These are phyloP conservation scores for Xylaria sp. DNA, from an alignment of 2,329 filamentous ascomycete species.

Conservation along the genomic window DNA sequence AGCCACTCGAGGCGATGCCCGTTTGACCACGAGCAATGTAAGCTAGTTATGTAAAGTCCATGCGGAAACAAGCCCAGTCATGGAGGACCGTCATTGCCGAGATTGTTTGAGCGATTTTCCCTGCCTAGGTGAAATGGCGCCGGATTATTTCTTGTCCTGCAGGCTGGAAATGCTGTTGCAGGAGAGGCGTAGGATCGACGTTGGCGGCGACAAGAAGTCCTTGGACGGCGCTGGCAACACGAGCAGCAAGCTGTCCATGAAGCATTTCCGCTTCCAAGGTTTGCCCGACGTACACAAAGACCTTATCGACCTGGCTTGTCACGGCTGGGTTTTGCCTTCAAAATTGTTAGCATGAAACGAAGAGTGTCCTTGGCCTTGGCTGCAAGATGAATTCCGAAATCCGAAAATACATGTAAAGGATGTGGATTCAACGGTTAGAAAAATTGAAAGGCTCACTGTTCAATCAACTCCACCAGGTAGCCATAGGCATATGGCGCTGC, in stretches of 20 bases:
- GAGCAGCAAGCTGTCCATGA: constrained; percentile 79
- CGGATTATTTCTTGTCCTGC: constrained; percentile 83
- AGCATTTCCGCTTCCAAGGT: constrained; percentile 91
- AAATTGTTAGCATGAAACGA: constrained; percentile 11
- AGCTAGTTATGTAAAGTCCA: constrained; percentile 4
- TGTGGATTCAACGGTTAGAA: background rate
- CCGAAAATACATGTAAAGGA: background rate
- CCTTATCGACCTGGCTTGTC: constrained; percentile 75
- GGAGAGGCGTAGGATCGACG: constrained; percentile 75
- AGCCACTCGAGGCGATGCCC: background rate
- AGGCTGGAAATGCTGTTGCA: constrained; percentile 71
- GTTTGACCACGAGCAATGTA: background rate
- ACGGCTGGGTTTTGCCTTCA: constrained; percentile 84
- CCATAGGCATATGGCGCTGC: constrained; percentile 95
- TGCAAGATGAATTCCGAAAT: background rate
- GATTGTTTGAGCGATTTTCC: constrained; percentile 1
- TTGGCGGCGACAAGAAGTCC: constrained; percentile 74
- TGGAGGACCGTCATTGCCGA: background rate
- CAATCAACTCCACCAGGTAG: constrained; percentile 89
- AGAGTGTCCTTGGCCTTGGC: background rate
- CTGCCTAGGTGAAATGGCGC: constrained; percentile 70
- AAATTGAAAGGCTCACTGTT: constrained; percentile 72
- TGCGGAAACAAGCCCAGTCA: background rate
- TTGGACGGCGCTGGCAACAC: constrained; percentile 80
- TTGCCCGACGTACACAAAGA: constrained; percentile 85